phyloP scores from a whole-genome alignment of 495 filamentous ascomycete species.

The Penicillium odoratum region DNA sequence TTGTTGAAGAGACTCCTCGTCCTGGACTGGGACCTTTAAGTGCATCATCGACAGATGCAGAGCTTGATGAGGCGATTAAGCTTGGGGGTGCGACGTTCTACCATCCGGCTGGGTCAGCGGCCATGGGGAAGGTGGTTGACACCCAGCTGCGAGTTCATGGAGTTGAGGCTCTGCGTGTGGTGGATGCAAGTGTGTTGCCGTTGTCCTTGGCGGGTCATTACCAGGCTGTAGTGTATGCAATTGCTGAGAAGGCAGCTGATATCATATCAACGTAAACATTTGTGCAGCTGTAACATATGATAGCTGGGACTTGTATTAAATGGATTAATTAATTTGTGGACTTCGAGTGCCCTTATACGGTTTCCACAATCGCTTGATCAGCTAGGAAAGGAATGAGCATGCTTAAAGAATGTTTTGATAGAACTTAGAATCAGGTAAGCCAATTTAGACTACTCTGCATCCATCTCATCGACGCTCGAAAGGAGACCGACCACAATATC shows the following conservation, averaged over 20 bases:
- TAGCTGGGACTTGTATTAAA: too few species aligned
- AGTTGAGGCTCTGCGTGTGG: conserved; percentile 36
- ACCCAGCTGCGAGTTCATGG: conserved; percentile 36
- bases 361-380: too few species aligned
- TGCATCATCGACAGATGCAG: conserved; percentile 26
- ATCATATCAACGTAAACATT: conserved; percentile 4
- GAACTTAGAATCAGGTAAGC: too few species aligned
- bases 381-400: too few species aligned
- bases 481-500: too few species aligned
- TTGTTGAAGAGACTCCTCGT: conserved; percentile 24
- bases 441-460: too few species aligned
- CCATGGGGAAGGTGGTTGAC: conserved; percentile 46
- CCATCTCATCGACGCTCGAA: too few species aligned
- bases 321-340: too few species aligned
- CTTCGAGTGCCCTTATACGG: too few species aligned
- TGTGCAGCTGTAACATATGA: not conserved
- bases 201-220: conserved; percentile 31
- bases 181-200: conserved; percentile 43
- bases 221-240: conserved; percentile 36
- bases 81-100: conserved; percentile 26
- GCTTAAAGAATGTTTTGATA: too few species aligned
- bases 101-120: conserved; percentile 32
- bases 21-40: conserved; percentile 19
- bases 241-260: conserved; percentile 36
- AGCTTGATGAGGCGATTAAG: conserved; percentile 28